Conservation (phyloP, 352 stramenopile genomes). For the Pythium graminicola region DNA sequence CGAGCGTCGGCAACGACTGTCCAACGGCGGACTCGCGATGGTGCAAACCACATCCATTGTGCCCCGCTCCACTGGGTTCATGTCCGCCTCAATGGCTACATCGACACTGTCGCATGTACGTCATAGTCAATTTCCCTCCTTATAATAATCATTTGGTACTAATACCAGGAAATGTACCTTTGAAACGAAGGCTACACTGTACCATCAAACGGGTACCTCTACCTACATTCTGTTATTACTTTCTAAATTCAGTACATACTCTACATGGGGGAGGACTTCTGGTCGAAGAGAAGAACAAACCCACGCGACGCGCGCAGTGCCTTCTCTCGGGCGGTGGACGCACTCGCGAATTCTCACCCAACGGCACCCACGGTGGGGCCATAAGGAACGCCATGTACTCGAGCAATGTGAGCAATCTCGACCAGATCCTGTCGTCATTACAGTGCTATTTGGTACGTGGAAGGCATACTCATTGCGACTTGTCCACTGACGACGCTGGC, state of each 20-base stretch:
- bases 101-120: constrained; percentile 19
- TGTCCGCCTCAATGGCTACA: constrained; percentile 20
- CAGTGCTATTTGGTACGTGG: constrained; percentile 64
- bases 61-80: constrained; percentile 3
- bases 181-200: constrained; percentile 7
- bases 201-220: constrained; percentile 12
- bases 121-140: not conserved
- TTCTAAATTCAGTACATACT: constrained; percentile 6
- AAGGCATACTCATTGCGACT: not conserved
- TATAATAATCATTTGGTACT: constrained; percentile 2
- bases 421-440: constrained; percentile 83
- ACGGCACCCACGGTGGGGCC: no score
- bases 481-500: not conserved
- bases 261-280: constrained; percentile 4
- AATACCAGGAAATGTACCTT: constrained; percentile 1
- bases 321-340: not conserved
- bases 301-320: not conserved
- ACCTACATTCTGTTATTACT: constrained; percentile 6
- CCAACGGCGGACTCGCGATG: constrained; percentile 36
- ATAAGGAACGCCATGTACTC: constrained; percentile 57
- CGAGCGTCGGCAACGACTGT: constrained; percentile 35
- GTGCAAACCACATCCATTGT: constrained; percentile 20
- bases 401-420: constrained; percentile 82
- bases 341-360: no score
- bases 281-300: constrained; percentile 14